These are phyloP conservation scores for Chrysosphaeria jannelii DNA, from an alignment of 2,329 filamentous ascomycete genomes.

Conservation along the genomic window DNA sequence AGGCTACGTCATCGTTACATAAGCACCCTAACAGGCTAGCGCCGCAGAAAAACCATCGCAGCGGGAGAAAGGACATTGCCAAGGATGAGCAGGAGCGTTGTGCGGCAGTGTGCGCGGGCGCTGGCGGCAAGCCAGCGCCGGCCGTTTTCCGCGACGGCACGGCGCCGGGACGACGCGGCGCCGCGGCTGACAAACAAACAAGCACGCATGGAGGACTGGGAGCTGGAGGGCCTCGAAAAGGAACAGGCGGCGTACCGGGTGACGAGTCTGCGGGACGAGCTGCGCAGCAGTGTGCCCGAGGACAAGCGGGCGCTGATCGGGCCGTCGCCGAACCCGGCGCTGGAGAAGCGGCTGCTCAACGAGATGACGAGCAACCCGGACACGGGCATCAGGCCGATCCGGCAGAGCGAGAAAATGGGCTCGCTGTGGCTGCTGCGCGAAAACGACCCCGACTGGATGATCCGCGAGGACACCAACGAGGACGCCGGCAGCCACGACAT, in stretches of 20 bases:
- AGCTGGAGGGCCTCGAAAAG: background rate
- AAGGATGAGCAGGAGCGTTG: too few relatives aligned
- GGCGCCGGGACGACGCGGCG: constrained; percentile 1
- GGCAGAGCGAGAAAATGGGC: background rate
- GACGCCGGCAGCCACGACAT: constrained; percentile 51
- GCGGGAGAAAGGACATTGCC: too few relatives aligned
- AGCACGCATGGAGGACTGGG: background rate
- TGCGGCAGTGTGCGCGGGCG: too few relatives aligned
- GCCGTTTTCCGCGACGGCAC: constrained; percentile 2
- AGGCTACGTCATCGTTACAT: too few relatives aligned
- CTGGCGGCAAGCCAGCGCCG: constrained; percentile 1
- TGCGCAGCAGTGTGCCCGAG: background rate
- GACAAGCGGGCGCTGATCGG: constrained; percentile 1
- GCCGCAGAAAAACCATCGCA: too few relatives aligned
- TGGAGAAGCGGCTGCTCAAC: background rate
- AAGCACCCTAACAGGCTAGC: too few relatives aligned
- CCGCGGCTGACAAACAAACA: background rate
- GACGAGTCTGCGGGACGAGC: background rate
- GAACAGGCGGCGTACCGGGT: constrained; percentile 1
- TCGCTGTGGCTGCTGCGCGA: background rate
- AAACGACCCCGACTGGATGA: background rate
- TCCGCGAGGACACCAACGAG: constrained; percentile 13
- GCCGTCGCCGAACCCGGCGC: too few relatives aligned
- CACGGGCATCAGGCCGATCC: background rate
- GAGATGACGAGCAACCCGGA: background rate